Conservation (phyloP, 78 protist genomes). For the Andalucia godoyi region DNA sequence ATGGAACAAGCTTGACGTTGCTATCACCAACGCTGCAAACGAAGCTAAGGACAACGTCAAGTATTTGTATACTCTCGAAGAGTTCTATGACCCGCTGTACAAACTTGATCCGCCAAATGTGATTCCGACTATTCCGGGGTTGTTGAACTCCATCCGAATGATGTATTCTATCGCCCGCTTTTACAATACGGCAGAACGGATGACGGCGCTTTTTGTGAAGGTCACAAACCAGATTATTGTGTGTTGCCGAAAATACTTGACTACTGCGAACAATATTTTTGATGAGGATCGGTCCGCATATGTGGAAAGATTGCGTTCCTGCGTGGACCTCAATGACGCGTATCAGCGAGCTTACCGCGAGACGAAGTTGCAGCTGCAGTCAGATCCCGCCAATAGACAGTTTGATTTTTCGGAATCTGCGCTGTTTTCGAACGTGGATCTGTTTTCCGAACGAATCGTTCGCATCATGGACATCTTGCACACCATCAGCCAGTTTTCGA, state of each 20-base stretch:
- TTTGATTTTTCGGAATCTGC: constrained; percentile 32
- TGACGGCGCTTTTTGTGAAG: constrained; percentile 42
- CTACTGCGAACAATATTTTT: not conserved
- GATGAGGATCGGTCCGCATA: not conserved
- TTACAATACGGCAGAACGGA: constrained; percentile 43
- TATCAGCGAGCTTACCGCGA: constrained; percentile 13
- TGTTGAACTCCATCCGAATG: constrained; percentile 31
- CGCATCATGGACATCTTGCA: constrained; percentile 28
- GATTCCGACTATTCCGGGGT: constrained; percentile 10
- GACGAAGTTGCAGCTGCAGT: constrained; percentile 13
- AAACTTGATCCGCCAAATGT: constrained; percentile 11
- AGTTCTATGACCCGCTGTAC: constrained; percentile 41
- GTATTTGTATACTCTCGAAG: constrained; percentile 39
- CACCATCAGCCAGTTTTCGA: constrained; percentile 32
- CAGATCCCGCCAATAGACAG: constrained; percentile 16
- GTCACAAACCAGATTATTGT: constrained; percentile 52
- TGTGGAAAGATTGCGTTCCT: not conserved
- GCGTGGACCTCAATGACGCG: constrained; percentile 12
- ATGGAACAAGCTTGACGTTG: constrained; percentile 20
- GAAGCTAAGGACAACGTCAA: constrained; percentile 62
- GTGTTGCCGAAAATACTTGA: constrained; percentile 20
- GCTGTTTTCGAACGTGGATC: constrained; percentile 48
- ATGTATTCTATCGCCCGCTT: constrained; percentile 39
- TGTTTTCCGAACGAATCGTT: constrained; percentile 28
- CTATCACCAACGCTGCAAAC: constrained; percentile 21